Base-by-base conservation (phyloP, 768 basidiomycete species). In the Trametes coccinea region DNA sequence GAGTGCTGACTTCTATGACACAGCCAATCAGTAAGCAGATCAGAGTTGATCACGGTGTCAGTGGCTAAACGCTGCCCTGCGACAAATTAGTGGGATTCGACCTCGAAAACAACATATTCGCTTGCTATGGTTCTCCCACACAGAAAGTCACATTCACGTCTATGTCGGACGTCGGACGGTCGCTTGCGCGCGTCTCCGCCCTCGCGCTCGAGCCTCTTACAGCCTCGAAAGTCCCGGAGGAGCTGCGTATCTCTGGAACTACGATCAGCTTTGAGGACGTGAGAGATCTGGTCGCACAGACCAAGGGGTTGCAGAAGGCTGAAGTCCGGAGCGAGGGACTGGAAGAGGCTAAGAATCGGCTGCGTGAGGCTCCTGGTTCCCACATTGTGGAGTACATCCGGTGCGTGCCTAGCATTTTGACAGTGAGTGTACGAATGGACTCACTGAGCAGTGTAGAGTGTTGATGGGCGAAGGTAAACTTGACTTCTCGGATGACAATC, bases 51-150 rank as follows among this genome's bases (percentile, higher is more conserved):
- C 29, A 33, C 4, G 0, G 27, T 4, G 5, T 6, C 16, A 31
- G 29, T 11, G 5, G 48, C 29, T 31, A 10, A 31, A 22, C 13
- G 14, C 13, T 17, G 13, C 11, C 45, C 13, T 39, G 39, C 48
- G 5, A 33, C 22, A 30, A 22, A 37, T 6, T 22, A 70, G 69
- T 63, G 52, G 69, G 69, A 13, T 64, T 70, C 52, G 69, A 70
- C 57, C 16, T 52, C 37, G 60, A 55, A 11, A 61, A 58, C n/a
- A 40, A 55, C 48, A 37, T 30, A 2, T 67, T 53, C 60, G 66
- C 56, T 14, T 46, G 47, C 40, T 41, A 66, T 44, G 69, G 69
- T 29, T 52, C 67, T 5, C 47, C 64, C 31, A 30, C 53, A 13
- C 40, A 49, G 14, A 49, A 31, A 27, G 39, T 63, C 41, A 50